Conservation (phyloP, 129 eudicot species). For the Saposhnikovia divaricata region DNA sequence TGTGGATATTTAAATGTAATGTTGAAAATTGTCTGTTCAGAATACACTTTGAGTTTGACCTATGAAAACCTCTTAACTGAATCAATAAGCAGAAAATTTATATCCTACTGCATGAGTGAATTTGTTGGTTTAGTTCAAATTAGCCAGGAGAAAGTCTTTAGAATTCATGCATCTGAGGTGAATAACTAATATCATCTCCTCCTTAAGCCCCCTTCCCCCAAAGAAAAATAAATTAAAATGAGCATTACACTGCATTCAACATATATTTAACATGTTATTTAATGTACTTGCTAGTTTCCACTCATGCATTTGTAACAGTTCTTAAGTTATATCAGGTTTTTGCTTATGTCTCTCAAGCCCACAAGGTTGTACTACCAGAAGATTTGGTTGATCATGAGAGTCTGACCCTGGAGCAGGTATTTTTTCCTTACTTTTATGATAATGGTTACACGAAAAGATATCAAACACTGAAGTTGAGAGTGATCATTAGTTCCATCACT, state of each 20-base stretch:
- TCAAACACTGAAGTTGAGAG: not conserved
- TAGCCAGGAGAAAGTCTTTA: not conserved
- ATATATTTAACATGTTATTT: not conserved
- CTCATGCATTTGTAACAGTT: not conserved
- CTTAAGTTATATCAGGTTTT: conserved; percentile 42
- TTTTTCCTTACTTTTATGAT: not conserved
- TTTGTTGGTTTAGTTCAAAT: not conserved
- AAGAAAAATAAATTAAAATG: not conserved
- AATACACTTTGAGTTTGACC: not conserved
- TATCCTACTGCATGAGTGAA: not conserved
- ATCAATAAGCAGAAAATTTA: not conserved
- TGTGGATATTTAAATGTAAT: not conserved
- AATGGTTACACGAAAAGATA: not conserved
- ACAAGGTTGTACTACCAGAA: conserved; percentile 87
- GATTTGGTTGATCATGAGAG: conserved; percentile 67
- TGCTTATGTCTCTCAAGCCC: conserved; percentile 91
- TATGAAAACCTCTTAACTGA: not conserved
- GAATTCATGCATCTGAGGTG: not conserved
- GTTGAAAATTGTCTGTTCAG: not conserved
- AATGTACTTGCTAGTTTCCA: not conserved
- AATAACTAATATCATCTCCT: not conserved
- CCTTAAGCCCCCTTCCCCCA: not conserved
- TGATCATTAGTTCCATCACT: not conserved
- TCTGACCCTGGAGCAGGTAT: conserved; percentile 79
- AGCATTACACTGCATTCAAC: not conserved